These are phyloP conservation scores for Plectosphaerella sp. DNA, from an alignment of 2,329 filamentous ascomycete species.

Conservation along the genomic window DNA sequence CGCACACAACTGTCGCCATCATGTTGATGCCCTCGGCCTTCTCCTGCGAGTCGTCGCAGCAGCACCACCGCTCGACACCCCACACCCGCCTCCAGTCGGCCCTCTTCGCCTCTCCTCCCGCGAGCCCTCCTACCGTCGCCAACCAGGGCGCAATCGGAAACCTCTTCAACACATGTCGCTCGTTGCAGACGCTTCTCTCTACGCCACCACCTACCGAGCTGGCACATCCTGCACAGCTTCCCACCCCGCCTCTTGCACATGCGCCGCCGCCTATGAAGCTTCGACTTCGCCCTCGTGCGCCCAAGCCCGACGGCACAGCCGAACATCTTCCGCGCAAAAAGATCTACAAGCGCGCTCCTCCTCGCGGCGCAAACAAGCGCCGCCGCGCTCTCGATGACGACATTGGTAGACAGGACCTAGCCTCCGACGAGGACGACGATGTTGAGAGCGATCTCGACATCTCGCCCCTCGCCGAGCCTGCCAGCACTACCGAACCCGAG, in stretches of 20 bases:
- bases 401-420: conserved; percentile 26
- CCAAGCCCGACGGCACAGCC: conserved; percentile 19
- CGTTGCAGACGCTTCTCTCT: conserved; percentile 54
- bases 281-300: conserved; percentile 44
- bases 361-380: conserved; percentile 49
- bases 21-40: conserved; percentile 59
- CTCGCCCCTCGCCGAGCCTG: conserved; percentile 11
- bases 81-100: conserved; percentile 40
- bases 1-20: conserved; percentile 10
- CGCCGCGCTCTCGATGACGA: conserved; percentile 44
- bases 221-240: conserved; percentile 34
- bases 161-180: conserved; percentile 56
- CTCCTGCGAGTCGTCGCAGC: conserved; percentile 51
- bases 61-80: conserved; percentile 15
- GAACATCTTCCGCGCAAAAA: conserved; percentile 34
- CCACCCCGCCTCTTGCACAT: conserved; percentile 52
- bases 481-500: conserved; percentile 5
- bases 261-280: conserved; percentile 48
- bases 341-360: conserved; percentile 46
- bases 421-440: conserved; percentile 20
- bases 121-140: conserved; percentile 46
- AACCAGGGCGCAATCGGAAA: conserved; percentile 44
- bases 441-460: conserved; percentile 29
- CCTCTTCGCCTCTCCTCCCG: conserved; percentile 55
- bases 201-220: conserved; percentile 34